These are phyloP conservation scores for Meyerozyma smithsonii DNA, from an alignment of 1,139 yeast species.

Conservation along the genomic window DNA sequence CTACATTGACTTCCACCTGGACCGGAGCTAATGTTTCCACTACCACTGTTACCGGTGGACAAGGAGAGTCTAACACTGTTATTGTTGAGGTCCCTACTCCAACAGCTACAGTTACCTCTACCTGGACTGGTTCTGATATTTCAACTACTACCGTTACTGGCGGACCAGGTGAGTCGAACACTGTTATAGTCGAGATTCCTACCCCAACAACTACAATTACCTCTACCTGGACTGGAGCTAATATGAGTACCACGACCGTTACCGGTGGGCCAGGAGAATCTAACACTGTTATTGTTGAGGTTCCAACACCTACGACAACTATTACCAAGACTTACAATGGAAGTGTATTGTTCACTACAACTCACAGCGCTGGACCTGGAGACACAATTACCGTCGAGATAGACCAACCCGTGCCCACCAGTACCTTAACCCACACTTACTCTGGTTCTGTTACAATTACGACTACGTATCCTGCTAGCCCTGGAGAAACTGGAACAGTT, in stretches of 20 bases:
- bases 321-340: slow-evolving; percentile 10
- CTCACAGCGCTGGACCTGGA: slow-evolving; percentile 5
- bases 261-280: slow-evolving; percentile 7
- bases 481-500: slow-evolving; percentile 4
- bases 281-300: slow-evolving; percentile 8
- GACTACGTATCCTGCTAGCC: slow-evolving; percentile 1
- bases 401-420: slow-evolving; percentile 6
- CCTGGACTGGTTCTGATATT: slow-evolving; percentile 8
- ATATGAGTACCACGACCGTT: slow-evolving; percentile 5
- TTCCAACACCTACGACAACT: slow-evolving; percentile 7
- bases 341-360: slow-evolving; percentile 5
- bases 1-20: slow-evolving; percentile 15
- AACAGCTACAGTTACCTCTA: slow-evolving; percentile 10
- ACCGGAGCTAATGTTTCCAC: slow-evolving; percentile 18
- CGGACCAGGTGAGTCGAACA: slow-evolving; percentile 8
- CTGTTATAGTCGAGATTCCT: slow-evolving; percentile 4
- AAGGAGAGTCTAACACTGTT: slow-evolving; percentile 11
- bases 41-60: slow-evolving; percentile 13
- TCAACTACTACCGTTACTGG: slow-evolving; percentile 9
- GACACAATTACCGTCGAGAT: slow-evolving; percentile 9
- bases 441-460: slow-evolving; percentile 3
- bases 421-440: slow-evolving; percentile 3
- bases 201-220: slow-evolving; percentile 6
- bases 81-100: slow-evolving; percentile 16
- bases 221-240: slow-evolving; percentile 8